Evolutionary conservation across 768 basidiomycete species (phyloP), one percentile per base, ranked within the genome.

Genomic region (Trametes cinnabarina): DNA sequence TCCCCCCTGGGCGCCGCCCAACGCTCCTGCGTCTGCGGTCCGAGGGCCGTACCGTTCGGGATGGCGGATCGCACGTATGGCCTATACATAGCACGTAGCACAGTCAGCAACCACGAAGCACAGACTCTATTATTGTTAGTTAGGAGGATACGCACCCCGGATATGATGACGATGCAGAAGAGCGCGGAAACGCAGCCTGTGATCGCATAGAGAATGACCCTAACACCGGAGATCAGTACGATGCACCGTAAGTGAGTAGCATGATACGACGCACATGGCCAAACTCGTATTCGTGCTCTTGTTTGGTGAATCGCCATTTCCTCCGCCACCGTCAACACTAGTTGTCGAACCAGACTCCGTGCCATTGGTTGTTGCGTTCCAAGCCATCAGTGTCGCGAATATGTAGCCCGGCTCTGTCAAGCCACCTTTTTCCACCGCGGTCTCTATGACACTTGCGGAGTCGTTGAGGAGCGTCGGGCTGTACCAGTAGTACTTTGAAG

Each of bases 1-100:
- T 2, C 47, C 30, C 22, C 70, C 49, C 73, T 76, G 28, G 66
- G 69, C 22, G 63, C 73, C 42, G 54, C 67, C 49, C 51, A 48
- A 52, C 14, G 55, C 53, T 1, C 66, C 64, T 8, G 46, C 37
- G 49, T 73, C 69, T 12, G 74, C 74, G 3, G 75, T 64, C 52
- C 93, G 80, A 11, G 91, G 90, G 4, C 94, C 94, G 69, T 97
- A 98, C 51, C 92, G 83, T 67, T 97, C 94, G 17, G 94, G 94
- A 71, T 96, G 86, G 2, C 92, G 83, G 49, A 92, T 79, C 1
- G 92, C 90, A 23, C 92, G 79, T 46, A 95, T 78, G 1, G 91
- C 90, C 87, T 90, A 61, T 26, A 56, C 15, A 46, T 23, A 30
- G 25, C 37, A n/a, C n/a, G n/a, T n/a, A n/a, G n/a, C n/a, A n/a